Percentiles rank a stretch among this genome's conserved stretches.
These are phyloP conservation scores for Emericellopsis cladophorae DNA, from an alignment of 2,329 filamentous ascomycete genomes.

Conservation along the genomic window DNA sequence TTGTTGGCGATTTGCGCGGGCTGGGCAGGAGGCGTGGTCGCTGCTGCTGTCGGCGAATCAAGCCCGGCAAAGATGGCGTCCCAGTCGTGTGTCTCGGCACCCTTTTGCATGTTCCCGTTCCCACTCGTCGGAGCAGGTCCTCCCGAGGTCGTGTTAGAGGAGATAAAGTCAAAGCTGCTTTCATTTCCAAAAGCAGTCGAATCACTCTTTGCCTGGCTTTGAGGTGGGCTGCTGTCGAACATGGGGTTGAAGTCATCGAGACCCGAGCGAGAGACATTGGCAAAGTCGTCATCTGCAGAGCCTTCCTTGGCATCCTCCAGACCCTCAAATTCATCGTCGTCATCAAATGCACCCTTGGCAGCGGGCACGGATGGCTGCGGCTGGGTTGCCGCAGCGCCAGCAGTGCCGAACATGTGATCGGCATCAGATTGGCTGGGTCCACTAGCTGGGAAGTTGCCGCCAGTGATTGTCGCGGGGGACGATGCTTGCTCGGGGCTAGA, in stretches of 20 bases:
- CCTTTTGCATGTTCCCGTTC: conserved; percentile 21
- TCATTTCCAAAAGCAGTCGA: conserved; percentile 38
- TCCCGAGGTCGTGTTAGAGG: conserved; percentile 17
- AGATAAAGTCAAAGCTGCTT: conserved; percentile 47
- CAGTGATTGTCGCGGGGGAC: conserved; percentile 17
- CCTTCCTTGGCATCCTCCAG: conserved; percentile 77
- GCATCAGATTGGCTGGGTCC: conserved; percentile 16
- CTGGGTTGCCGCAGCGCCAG: conserved; percentile 11
- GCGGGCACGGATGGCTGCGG: conserved; percentile 18
- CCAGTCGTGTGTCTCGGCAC: conserved; percentile 63
- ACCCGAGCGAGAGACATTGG: conserved; percentile 56
- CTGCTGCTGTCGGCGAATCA: conserved; percentile 36
- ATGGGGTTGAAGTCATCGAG: conserved; percentile 71
- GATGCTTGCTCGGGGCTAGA: conserved; percentile 15
- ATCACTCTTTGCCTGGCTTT: conserved; percentile 41
- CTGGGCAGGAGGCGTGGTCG: conserved; percentile 7
- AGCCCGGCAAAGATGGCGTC: conserved; percentile 84
- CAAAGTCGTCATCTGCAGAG: conserved; percentile 67
- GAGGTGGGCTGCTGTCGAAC: conserved; percentile 58
- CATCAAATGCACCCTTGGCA: conserved; percentile 50
- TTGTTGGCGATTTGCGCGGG: too few relatives aligned
- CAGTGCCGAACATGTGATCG: conserved; percentile 29
- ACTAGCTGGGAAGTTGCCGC: conserved; percentile 6
- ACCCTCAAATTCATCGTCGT: conserved; percentile 71
- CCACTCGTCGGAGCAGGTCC: conserved; percentile 22